These are phyloP conservation scores for Tetrahymena thermophila DNA, from an alignment of 73 alveolate species.

Conservation along the genomic window DNA sequence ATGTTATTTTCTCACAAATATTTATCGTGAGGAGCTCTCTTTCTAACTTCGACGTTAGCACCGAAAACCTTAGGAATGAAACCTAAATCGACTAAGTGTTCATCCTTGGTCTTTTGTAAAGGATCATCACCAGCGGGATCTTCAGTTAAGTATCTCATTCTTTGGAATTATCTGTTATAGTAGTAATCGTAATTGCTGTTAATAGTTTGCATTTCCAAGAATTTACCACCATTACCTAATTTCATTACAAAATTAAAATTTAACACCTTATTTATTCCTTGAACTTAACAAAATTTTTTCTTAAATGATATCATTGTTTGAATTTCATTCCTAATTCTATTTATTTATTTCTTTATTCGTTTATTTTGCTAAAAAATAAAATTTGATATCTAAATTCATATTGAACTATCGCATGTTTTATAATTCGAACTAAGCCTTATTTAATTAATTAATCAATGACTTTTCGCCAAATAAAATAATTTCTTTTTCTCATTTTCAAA, in stretches of 20 bases:
- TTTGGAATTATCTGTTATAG: neutral
- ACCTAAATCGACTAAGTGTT: neutral
- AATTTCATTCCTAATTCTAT: neutral
- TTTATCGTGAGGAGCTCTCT: constrained; percentile 2
- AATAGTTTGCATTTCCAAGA: neutral
- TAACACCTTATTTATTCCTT: neutral
- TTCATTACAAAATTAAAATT: neutral
- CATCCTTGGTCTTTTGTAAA: neutral
- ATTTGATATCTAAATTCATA: neutral
- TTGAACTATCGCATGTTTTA: neutral
- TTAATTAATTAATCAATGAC: neutral
- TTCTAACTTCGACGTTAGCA: neutral
- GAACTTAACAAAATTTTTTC: neutral
- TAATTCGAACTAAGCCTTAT: neutral
- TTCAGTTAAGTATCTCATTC: constrained; percentile 1
- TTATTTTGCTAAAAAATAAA: neutral
- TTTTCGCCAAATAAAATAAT: neutral
- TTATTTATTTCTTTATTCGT: too few relatives aligned
- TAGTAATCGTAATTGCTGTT: neutral
- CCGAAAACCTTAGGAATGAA: neutral
- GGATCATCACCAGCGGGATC: constrained; percentile 2
- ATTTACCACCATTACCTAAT: neutral
- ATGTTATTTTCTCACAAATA: neutral
- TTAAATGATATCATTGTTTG: neutral
- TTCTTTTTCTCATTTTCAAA: too few relatives aligned